Percentiles rank a stretch among this genome's conserved stretches.
phyloP scores from a whole-genome alignment of 306 rosid genomes.

The Vigna radiata region DNA sequence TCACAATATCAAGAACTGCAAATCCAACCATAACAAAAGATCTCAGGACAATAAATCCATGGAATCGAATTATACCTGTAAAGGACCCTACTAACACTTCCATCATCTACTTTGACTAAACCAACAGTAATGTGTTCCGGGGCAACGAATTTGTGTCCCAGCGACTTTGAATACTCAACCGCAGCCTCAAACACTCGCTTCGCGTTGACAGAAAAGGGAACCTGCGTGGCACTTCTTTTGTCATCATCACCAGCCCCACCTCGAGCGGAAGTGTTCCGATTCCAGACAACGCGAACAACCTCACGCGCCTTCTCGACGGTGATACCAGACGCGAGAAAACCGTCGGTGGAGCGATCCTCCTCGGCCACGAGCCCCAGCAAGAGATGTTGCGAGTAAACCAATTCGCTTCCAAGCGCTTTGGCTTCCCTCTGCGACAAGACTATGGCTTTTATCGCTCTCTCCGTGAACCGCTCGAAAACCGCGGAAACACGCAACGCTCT shows the following conservation, averaged over 20 bases:
- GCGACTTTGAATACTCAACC: constrained; percentile 67
- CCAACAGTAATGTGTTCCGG: constrained; percentile 86
- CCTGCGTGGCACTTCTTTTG: constrained; percentile 27
- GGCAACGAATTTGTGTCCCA: constrained; percentile 73
- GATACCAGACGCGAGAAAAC: constrained; percentile 71
- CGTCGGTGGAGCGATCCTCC: constrained; percentile 59
- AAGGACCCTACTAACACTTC: constrained; percentile 67
- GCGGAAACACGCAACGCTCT: constrained; percentile 51
- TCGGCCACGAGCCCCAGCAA: constrained; percentile 85
- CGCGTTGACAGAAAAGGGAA: constrained; percentile 71
- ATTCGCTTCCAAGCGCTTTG: constrained; percentile 60
- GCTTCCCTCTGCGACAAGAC: constrained; percentile 81
- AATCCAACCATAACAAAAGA: background rate
- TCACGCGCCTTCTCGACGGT: constrained; percentile 70
- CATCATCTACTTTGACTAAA: constrained; percentile 71
- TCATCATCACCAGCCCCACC: background rate
- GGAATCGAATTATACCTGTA: constrained; percentile 55
- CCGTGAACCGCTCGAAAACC: constrained; percentile 78
- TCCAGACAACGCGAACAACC: constrained; percentile 62
- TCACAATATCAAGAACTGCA: background rate
- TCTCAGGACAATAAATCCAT: background rate
- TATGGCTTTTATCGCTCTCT: constrained; percentile 77
- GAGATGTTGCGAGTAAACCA: constrained; percentile 75
- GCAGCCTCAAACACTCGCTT: constrained; percentile 85
- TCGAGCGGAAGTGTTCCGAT: constrained; percentile 25